A percentile compares a stretch with the other conserved stretches of the same genome.
phyloP scores from a whole-genome alignment of 176 grass and related monocot genomes.

The Musa troglodytarum region DNA sequence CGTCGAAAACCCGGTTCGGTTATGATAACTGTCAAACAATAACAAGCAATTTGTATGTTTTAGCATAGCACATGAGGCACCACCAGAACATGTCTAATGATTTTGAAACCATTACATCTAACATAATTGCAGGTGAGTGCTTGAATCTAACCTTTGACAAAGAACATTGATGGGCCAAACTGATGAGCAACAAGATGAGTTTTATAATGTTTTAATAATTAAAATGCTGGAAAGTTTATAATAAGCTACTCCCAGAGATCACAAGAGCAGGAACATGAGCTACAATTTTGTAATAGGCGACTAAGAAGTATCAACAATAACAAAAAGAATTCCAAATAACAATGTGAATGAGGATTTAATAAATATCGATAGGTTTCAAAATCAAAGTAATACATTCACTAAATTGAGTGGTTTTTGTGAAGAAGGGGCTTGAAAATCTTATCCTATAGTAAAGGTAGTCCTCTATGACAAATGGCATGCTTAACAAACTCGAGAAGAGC shows the following conservation, averaged over 20 bases:
- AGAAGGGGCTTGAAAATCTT: no score
- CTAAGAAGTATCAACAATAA: neutral
- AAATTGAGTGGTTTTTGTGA: no score
- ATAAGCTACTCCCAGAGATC: no score
- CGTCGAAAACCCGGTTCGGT: no score
- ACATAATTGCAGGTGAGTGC: no score
- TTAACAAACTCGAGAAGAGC: no score
- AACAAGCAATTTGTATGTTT: neutral
- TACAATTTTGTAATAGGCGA: neutral
- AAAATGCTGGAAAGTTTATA: no score
- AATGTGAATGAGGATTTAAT: neutral
- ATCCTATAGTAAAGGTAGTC: no score
- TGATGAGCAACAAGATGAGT: no score
- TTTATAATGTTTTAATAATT: no score
- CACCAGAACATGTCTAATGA: neutral
- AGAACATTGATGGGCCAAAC: neutral
- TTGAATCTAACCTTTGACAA: neutral
- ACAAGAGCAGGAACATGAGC: neutral
- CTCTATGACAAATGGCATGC: no score
- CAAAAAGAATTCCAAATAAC: neutral
- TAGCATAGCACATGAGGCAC: neutral
- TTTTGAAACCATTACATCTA: neutral
- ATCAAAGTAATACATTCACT: no score
- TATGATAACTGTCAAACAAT: neutral
- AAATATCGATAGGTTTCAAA: neutral